Conservation (phyloP, 306 rosid species). For the Argentina anserina region DNA sequence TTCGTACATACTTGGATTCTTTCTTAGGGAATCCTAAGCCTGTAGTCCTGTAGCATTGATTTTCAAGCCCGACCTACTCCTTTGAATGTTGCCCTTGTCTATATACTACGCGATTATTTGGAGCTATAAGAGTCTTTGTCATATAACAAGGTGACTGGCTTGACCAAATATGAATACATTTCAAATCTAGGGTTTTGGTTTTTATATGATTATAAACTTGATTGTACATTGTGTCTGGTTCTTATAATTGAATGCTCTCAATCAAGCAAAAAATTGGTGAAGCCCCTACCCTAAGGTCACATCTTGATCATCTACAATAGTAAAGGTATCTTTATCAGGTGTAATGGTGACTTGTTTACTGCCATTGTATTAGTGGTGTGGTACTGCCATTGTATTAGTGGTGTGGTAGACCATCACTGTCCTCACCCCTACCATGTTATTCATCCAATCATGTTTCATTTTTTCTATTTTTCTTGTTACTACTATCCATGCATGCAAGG, state of each 20-base stretch:
- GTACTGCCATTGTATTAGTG: not conserved
- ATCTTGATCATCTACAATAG: not conserved
- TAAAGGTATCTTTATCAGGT: not conserved
- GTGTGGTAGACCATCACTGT: constrained; percentile 3
- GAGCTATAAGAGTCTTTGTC: not conserved
- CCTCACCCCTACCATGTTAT: not conserved
- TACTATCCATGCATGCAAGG: not conserved
- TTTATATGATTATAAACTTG: constrained; percentile 1
- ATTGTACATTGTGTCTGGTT: not conserved
- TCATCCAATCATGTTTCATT: not conserved
- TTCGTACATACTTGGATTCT: not conserved
- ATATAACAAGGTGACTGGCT: not conserved
- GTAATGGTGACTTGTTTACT: not conserved
- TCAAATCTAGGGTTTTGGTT: not conserved
- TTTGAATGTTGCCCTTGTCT: constrained; percentile 11
- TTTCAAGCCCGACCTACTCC: constrained; percentile 17
- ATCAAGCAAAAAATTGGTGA: not conserved
- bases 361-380: not conserved
- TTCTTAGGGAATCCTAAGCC: not conserved
- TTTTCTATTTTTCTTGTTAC: not conserved
- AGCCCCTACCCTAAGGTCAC: not conserved
- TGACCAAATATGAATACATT: not conserved
- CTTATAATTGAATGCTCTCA: not conserved
- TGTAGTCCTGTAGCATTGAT: constrained; percentile 1
- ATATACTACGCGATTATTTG: constrained; percentile 1